Evolutionary conservation across 1,284 basidiomycete species (phyloP).

Genomic region (Naganishia sp.): DNA sequence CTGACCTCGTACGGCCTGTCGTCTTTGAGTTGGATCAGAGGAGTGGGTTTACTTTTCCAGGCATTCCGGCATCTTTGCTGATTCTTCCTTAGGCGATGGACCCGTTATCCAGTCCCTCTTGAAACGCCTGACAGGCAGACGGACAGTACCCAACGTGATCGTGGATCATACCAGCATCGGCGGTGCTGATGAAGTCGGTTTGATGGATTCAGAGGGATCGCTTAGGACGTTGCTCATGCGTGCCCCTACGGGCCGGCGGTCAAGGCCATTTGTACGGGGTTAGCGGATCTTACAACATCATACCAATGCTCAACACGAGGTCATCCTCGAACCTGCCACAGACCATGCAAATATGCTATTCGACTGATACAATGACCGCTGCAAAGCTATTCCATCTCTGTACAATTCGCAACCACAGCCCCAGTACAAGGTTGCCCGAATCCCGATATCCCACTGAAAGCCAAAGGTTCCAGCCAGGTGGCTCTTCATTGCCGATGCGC

Average conservation of each 20-base stretch:
- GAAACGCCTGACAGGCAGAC: conserved; percentile 46
- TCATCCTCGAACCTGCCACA: background rate
- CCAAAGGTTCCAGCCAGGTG: background rate
- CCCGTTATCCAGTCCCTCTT: conserved; percentile 47
- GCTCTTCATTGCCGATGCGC: background rate
- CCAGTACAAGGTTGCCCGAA: background rate
- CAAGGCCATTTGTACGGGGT: background rate
- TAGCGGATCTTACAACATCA: background rate
- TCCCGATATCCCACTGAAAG: background rate
- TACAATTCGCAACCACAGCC: background rate
- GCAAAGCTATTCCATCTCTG: background rate
- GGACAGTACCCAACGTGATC: conserved; percentile 55
- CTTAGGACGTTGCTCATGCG: conserved; percentile 12
- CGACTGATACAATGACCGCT: background rate
- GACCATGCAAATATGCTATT: conserved; percentile 15
- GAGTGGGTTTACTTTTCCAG: conserved; percentile 40
- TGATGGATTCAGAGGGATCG: conserved; percentile 49
- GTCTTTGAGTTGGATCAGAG: conserved; percentile 54
- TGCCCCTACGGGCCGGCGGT: background rate
- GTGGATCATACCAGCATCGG: conserved; percentile 50
- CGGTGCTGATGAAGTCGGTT: conserved; percentile 51
- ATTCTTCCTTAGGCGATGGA: conserved; percentile 45
- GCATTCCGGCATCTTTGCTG: background rate
- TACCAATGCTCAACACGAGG: background rate
- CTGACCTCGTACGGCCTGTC: conserved; percentile 41